Evolutionary conservation across 1,284 basidiomycete genomes (phyloP).

Genomic region (Apiotrichum sp.): DNA sequence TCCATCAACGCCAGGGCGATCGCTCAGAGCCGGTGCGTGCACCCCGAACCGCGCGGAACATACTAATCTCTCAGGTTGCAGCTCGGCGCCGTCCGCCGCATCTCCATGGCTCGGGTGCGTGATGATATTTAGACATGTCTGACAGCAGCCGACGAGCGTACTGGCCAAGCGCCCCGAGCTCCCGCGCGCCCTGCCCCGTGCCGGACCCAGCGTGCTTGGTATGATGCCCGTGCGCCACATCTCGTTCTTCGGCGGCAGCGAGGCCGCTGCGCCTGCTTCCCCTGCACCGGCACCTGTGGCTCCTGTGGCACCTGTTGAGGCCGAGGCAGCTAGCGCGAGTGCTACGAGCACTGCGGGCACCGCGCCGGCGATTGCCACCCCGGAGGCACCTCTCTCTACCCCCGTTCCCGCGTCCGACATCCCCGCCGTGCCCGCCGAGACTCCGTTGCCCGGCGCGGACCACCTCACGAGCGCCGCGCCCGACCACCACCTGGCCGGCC

Average conservation of each 20-base stretch:
- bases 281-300: no score
- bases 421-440: slow-evolving; percentile 6
- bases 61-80: slow-evolving; percentile 9
- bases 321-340: background rate
- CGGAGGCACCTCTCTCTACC: background rate
- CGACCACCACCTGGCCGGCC: slow-evolving; percentile 17
- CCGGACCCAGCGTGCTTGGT: background rate
- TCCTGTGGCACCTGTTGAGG: no score
- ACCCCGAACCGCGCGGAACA: no score
- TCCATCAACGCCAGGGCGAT: slow-evolving; percentile 13
- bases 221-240: slow-evolving; percentile 4
- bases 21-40: slow-evolving; percentile 11
- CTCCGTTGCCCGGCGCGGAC: slow-evolving; percentile 1
- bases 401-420: slow-evolving; percentile 11
- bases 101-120: slow-evolving; percentile 13
- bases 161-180: slow-evolving; percentile 33
- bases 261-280: no score
- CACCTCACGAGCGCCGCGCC: slow-evolving; percentile 19
- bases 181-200: background rate
- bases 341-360: no score
- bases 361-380: background rate
- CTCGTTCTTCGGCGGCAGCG: slow-evolving; percentile 1
- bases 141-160: slow-evolving; percentile 27
- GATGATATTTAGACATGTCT: no score
- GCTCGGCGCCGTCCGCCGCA: slow-evolving; percentile 14